Evolutionary conservation across 345 rosid genomes (phyloP).

Genomic region (Mercurialis annua): DNA sequence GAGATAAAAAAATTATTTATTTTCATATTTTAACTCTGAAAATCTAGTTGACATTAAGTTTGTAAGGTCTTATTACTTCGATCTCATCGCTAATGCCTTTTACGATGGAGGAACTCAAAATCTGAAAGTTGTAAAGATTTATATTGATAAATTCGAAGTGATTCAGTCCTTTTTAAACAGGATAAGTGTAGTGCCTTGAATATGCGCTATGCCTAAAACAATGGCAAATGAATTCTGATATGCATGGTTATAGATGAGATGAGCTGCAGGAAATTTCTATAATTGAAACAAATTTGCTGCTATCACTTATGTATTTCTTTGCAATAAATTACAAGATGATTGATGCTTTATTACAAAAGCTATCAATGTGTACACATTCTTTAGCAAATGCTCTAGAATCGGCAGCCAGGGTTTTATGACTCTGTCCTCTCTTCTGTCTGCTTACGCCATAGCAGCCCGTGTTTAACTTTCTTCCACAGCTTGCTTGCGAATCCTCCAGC

Average conservation of each 20-base stretch:
- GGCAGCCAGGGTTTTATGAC: not conserved
- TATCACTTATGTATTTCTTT: not conserved
- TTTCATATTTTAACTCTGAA: too few relatives aligned
- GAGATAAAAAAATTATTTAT: too few relatives aligned
- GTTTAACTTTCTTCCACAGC: slow-evolving; percentile 48
- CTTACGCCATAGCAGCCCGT: slow-evolving; percentile 24
- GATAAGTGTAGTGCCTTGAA: too few relatives aligned
- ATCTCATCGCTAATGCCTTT: too few relatives aligned
- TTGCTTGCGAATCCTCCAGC: slow-evolving; percentile 24
- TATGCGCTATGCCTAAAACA: too few relatives aligned
- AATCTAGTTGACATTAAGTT: too few relatives aligned
- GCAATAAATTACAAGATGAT: not conserved
- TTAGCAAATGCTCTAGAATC: not conserved
- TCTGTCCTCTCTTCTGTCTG: not conserved
- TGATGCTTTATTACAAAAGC: not conserved
- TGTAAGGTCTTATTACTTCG: too few relatives aligned
- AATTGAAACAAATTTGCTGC: not conserved
- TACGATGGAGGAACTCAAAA: too few relatives aligned
- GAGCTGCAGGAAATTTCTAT: not conserved
- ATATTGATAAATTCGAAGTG: too few relatives aligned
- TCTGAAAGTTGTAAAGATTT: too few relatives aligned
- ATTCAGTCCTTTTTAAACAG: too few relatives aligned
- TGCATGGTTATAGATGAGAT: not conserved
- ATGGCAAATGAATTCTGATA: not conserved
- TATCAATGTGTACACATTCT: not conserved